phyloP scores from a whole-genome alignment of 2,329 filamentous ascomycete species.

The Neoascochyta sp. region DNA sequence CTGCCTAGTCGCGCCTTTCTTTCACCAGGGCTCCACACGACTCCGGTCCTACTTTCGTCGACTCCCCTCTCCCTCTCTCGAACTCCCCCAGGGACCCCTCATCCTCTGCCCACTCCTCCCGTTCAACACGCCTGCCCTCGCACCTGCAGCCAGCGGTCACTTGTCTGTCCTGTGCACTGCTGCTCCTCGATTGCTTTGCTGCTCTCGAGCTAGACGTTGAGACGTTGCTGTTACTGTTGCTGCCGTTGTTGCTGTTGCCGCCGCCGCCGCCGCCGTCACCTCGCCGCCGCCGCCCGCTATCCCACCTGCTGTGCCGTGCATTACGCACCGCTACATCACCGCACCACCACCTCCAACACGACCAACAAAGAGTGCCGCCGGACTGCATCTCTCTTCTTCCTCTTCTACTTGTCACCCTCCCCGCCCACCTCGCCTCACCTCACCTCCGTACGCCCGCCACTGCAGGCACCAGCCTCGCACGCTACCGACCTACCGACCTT shows the following conservation, averaged over 20 bases:
- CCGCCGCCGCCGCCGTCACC: constrained; percentile 11
- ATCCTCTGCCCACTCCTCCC: constrained; percentile 10
- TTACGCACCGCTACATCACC: no score
- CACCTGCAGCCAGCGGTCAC: no score
- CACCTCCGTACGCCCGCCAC: constrained; percentile 9
- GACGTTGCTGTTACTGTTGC: constrained; percentile 17
- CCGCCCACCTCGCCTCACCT: constrained; percentile 9
- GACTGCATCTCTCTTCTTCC: constrained; percentile 14
- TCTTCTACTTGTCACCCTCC: constrained; percentile 5
- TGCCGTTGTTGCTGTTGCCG: constrained; percentile 2
- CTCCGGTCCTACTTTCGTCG: constrained; percentile 26
- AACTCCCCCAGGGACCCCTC: constrained; percentile 23
- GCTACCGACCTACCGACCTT: constrained; percentile 34
- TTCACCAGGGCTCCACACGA: constrained; percentile 29
- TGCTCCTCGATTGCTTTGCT: no score
- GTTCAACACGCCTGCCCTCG: no score
- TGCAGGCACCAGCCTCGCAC: constrained; percentile 31
- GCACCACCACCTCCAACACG: no score
- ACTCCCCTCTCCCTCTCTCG: constrained; percentile 18
- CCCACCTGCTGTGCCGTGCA: constrained; percentile 29
- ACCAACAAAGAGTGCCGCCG: constrained; percentile 18
- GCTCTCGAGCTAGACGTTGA: no score
- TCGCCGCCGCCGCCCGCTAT: constrained; percentile 22
- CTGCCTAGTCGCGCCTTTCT: constrained; percentile 30
- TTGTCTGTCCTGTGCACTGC: constrained; percentile 10